Evolutionary conservation across 371 early-diverging fungal genomes (phyloP).

Genomic region (Lichtheimia corymbifera): DNA sequence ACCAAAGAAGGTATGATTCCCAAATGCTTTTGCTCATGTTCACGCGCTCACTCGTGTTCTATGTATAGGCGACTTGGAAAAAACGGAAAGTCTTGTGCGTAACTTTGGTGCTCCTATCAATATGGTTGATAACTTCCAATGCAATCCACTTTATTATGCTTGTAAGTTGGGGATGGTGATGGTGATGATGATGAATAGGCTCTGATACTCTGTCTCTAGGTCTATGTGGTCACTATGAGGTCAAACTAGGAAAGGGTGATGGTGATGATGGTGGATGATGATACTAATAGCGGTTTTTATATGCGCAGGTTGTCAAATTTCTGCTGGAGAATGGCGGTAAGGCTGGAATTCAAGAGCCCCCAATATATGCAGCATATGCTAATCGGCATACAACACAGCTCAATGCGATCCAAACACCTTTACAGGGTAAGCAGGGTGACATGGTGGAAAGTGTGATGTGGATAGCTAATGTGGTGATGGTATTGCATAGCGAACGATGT

Average conservation of each 20-base stretch:
- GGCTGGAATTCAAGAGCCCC: not conserved
- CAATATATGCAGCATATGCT: not conserved
- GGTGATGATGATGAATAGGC: not conserved
- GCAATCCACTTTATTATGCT: constrained; percentile 41
- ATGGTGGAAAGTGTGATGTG: not conserved
- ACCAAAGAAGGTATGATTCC: constrained; percentile 25
- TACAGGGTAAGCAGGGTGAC: constrained; percentile 26
- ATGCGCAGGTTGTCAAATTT: constrained; percentile 12
- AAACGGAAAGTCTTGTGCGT: constrained; percentile 35
- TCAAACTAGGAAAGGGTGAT: not conserved
- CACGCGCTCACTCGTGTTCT: not conserved
- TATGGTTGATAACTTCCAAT: constrained; percentile 38
- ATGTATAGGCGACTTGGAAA: constrained; percentile 28
- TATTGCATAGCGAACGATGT: constrained; percentile 33
- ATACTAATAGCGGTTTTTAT: not conserved
- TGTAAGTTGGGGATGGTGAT: constrained; percentile 21
- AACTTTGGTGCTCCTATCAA: constrained; percentile 43
- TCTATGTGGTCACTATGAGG: constrained; percentile 36
- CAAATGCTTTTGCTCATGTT: not conserved
- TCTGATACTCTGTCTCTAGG: constrained; percentile 17
- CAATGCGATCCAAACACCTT: constrained; percentile 44
- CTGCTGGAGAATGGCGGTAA: constrained; percentile 23
- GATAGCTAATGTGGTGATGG: not conserved
- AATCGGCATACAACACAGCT: constrained; percentile 29
- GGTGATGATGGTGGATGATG: too few species aligned